Evolutionary conservation across 2,329 filamentous ascomycete genomes (phyloP).

Genomic region (Trichoderma gracile): DNA sequence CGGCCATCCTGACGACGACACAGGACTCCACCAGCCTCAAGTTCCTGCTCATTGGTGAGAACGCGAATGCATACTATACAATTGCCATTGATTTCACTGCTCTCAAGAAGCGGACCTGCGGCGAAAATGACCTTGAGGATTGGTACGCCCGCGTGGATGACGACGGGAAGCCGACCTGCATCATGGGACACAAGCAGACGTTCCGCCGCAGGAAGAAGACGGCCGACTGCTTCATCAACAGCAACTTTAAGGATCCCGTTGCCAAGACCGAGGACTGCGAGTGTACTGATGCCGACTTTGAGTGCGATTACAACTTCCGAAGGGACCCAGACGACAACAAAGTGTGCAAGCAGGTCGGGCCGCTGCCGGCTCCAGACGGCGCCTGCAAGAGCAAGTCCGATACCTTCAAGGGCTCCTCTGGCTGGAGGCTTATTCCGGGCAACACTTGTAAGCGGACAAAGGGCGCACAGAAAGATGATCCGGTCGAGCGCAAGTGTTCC

Average conservation of each 20-base stretch:
- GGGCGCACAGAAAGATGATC: constrained; percentile 67
- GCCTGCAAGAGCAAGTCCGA: constrained; percentile 66
- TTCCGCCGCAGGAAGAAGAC: constrained; percentile 83
- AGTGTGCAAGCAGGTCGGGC: constrained; percentile 66
- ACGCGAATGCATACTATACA: constrained; percentile 59
- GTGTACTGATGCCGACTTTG: constrained; percentile 83
- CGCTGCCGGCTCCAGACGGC: constrained; percentile 66
- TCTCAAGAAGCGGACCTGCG: constrained; percentile 78
- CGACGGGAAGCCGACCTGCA: constrained; percentile 77
- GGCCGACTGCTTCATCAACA: constrained; percentile 84
- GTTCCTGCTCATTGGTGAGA: constrained; percentile 74
- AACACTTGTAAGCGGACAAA: constrained; percentile 66
- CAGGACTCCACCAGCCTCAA: constrained; percentile 91
- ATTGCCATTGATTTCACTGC: constrained; percentile 82
- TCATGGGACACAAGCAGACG: constrained; percentile 95
- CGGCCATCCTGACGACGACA: constrained; percentile 78
- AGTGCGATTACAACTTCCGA: constrained; percentile 93
- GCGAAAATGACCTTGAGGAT: constrained; percentile 74
- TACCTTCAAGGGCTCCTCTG: constrained; percentile 81
- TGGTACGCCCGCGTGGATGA: constrained; percentile 85
- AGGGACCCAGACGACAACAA: constrained; percentile 63
- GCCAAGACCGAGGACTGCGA: constrained; percentile 73
- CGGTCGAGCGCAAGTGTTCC: constrained; percentile 78
- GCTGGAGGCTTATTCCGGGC: constrained; percentile 88
- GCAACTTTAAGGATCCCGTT: constrained; percentile 77